Evolutionary conservation across 2,329 filamentous ascomycete species (phyloP).

Genomic region (Aspergillus caelatus): DNA sequence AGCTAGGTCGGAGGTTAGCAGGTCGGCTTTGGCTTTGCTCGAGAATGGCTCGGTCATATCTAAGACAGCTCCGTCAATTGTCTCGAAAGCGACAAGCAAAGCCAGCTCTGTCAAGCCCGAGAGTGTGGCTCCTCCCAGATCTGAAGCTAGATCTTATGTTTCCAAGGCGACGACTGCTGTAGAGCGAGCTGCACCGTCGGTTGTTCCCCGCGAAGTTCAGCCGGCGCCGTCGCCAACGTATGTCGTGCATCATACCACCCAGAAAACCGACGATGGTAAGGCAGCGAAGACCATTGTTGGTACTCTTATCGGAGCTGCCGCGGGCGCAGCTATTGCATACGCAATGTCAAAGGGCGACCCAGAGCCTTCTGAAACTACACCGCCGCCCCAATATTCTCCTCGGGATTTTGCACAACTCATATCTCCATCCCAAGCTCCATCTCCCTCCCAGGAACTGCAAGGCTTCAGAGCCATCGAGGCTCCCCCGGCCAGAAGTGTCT

Average conservation of each 20-base stretch:
- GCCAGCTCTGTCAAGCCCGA: constrained; percentile 32
- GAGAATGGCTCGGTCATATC: constrained; percentile 41
- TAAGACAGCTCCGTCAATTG: neutral
- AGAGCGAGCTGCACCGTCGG: constrained; percentile 25
- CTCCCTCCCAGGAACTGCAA: constrained; percentile 27
- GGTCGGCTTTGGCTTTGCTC: constrained; percentile 37
- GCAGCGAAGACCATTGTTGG: constrained; percentile 68
- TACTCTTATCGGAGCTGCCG: constrained; percentile 76
- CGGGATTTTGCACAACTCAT: constrained; percentile 30
- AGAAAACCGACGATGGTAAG: constrained; percentile 43
- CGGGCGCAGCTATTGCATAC: constrained; percentile 76
- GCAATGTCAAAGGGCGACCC: constrained; percentile 66
- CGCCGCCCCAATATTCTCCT: constrained; percentile 28
- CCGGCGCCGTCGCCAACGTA: constrained; percentile 27
- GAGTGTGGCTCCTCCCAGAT: constrained; percentile 32
- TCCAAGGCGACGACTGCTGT: constrained; percentile 31
- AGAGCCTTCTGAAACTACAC: constrained; percentile 26
- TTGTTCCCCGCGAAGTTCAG: constrained; percentile 26
- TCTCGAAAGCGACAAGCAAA: constrained; percentile 34
- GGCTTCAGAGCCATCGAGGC: constrained; percentile 38
- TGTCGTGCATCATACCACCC: constrained; percentile 25
- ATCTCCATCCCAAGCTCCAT: constrained; percentile 26
- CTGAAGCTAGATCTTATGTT: constrained; percentile 32
- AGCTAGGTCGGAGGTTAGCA: constrained; percentile 31
- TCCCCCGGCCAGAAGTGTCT: constrained; percentile 30